Percentiles rank a stretch among this genome's conserved stretches.
Conservation (phyloP, 441 rosid genomes). For the Manihot esculenta region DNA sequence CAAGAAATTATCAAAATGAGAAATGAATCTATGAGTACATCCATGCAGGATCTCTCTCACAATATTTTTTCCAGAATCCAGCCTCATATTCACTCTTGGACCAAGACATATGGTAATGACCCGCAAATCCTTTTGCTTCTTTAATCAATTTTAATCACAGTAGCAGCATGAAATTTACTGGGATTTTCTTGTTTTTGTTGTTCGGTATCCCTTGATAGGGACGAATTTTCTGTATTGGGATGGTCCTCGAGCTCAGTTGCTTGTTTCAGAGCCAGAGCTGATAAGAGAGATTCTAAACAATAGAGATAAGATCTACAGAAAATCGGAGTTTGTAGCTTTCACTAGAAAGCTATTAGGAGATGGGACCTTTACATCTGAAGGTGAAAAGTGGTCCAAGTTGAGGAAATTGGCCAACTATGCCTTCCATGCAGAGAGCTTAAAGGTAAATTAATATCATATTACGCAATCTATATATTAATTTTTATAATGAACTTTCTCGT, state of each 20-base stretch:
- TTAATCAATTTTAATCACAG: background rate
- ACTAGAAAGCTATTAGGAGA: conserved; percentile 29
- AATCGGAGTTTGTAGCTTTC: background rate
- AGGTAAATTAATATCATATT: too few relatives aligned
- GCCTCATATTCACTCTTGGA: conserved; percentile 33
- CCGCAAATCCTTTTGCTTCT: background rate
- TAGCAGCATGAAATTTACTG: background rate
- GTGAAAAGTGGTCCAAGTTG: conserved; percentile 37
- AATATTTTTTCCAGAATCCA: conserved; percentile 26
- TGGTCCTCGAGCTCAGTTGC: conserved; percentile 27
- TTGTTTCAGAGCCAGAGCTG: conserved; percentile 30
- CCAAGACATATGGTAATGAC: conserved; percentile 30
- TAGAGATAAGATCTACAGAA: conserved; percentile 21
- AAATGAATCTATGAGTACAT: conserved; percentile 24
- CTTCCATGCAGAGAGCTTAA: conserved; percentile 36
- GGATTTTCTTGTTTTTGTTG: background rate
- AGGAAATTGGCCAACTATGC: conserved; percentile 36
- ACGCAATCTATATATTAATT: too few relatives aligned
- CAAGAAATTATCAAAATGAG: conserved; percentile 28
- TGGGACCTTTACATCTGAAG: conserved; percentile 30
- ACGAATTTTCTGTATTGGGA: conserved; percentile 32
- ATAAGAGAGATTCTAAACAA: conserved; percentile 28
- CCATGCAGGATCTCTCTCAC: conserved; percentile 34
- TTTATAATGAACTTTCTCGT: too few relatives aligned
- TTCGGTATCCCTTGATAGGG: conserved; percentile 21